phyloP scores from a whole-genome alignment of 768 basidiomycete genomes.

The Hygrophorus russula region DNA sequence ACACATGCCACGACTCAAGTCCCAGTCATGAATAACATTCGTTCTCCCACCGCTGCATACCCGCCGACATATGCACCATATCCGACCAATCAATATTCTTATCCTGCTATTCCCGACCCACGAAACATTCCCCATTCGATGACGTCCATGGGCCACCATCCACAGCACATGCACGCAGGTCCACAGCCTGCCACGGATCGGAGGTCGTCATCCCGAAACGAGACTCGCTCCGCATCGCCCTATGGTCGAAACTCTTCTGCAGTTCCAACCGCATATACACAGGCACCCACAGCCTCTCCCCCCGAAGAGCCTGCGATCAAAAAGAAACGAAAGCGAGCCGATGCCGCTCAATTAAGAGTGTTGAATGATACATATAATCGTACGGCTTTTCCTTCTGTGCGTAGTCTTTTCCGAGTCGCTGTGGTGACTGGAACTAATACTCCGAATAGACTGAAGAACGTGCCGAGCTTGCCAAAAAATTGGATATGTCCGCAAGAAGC shows the following conservation, averaged over 20 bases:
- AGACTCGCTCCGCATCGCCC: constrained; percentile 33
- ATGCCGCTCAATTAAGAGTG: constrained; percentile 67
- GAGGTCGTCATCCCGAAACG: constrained; percentile 18
- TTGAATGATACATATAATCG: constrained; percentile 72
- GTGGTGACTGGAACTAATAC: no score
- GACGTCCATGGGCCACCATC: constrained; percentile 18
- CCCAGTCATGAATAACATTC: constrained; percentile 31
- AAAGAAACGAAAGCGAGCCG: constrained; percentile 82
- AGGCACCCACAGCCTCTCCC: constrained; percentile 34
- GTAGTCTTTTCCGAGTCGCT: no score
- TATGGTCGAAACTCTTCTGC: constrained; percentile 26
- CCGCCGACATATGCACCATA: constrained; percentile 42
- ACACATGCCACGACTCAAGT: constrained; percentile 24
- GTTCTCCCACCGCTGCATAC: constrained; percentile 57
- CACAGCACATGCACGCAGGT: constrained; percentile 17
- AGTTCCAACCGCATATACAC: constrained; percentile 42
- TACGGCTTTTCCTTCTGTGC: constrained; percentile 67
- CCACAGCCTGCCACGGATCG: constrained; percentile 13
- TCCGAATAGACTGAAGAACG: constrained; percentile 55
- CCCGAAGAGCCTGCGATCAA: constrained; percentile 64
- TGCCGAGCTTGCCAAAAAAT: constrained; percentile 57
- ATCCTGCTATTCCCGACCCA: constrained; percentile 16
- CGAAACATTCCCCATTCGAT: constrained; percentile 16
- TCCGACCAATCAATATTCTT: constrained; percentile 29
- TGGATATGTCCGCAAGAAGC: constrained; percentile 77